Percentiles rank a stretch among this genome's conserved stretches.
Evolutionary conservation across 768 basidiomycete genomes (phyloP).

Genomic region (Clitopilus hobsonii): DNA sequence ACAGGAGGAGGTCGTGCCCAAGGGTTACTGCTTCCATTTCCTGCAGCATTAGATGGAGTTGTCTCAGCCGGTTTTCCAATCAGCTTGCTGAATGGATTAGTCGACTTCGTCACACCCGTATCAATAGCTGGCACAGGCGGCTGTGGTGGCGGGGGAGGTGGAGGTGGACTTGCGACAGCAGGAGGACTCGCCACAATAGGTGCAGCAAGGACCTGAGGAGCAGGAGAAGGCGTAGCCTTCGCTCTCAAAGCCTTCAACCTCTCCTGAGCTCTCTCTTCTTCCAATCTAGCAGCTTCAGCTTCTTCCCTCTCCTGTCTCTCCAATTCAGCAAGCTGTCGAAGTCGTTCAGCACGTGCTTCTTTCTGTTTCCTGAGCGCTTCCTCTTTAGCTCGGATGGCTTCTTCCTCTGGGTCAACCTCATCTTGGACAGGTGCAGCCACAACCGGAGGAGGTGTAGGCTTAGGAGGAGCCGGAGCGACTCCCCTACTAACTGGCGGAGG

Average conservation of each 20-base stretch:
- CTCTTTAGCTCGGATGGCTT: constrained; percentile 60
- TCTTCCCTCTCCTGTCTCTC: constrained; percentile 50
- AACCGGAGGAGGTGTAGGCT: constrained; percentile 17
- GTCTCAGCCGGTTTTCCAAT: constrained; percentile 42
- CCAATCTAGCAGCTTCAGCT: constrained; percentile 25
- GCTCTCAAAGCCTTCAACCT: constrained; percentile 34
- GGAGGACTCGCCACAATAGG: constrained; percentile 12
- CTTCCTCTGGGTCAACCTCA: constrained; percentile 76
- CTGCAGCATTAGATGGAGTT: constrained; percentile 10
- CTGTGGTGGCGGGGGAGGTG: constrained; percentile 25
- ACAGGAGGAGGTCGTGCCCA: constrained; percentile 39
- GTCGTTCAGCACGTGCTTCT: constrained; percentile 64
- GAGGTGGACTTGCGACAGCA: no score
- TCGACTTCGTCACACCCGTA: constrained; percentile 45
- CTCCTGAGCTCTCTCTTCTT: constrained; percentile 31
- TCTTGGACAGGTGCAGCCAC: constrained; percentile 29
- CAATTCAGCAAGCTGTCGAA: constrained; percentile 55
- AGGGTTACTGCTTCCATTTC: constrained; percentile 61
- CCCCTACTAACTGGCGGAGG: constrained; percentile 14
- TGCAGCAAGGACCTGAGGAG: constrained; percentile 27
- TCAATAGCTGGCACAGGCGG: constrained; percentile 21
- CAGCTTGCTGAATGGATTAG: constrained; percentile 79
- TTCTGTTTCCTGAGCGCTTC: constrained; percentile 66
- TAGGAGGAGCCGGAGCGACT: constrained; percentile 13
- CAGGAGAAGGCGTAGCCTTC: constrained; percentile 25